Base-by-base conservation (phyloP, 2,329 filamentous ascomycete genomes). In the Microdochium paspali region DNA sequence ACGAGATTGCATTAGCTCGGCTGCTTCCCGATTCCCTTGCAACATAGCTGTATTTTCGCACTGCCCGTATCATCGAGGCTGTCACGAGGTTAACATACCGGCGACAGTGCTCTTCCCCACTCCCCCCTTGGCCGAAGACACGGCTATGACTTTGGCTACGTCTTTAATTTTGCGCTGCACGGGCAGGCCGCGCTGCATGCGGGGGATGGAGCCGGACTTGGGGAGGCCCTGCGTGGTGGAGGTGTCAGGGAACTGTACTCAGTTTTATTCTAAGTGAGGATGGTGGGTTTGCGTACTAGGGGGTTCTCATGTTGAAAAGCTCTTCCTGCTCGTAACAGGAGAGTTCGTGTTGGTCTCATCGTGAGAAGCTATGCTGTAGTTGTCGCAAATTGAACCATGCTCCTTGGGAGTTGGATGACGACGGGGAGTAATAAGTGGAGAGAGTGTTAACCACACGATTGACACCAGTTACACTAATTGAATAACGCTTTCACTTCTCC, bases 51-150 rank as follows among this genome's bases (percentile, higher is more conserved):
- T n/a, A n/a, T n/a, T n/a, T n/a, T n/a, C n/a, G n/a, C n/a, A n/a
- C n/a, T n/a, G n/a, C n/a, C n/a, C n/a, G 39, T 50, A 1, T 10
- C 15, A 20, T 25, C n/a, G 24, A 23, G 25, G 20, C 12, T 26
- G 43, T n/a, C 24, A 10, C 10, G 35, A 47, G 32, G 15, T 47
- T 10, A 30, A 64, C 67, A 46, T 59, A 87, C 87, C 85, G 50
- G 91, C 84, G 42, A 97, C 82, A 7, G 93, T 98, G 56, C 89
- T 95, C 64, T 98, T 98, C 1, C 93, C 93, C 1, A 98, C 93
- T n/a, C 93, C 93, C 2, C 93, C 93, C 62, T 98, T 98, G 13
- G 93, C 93, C 1, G 90, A 97, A 3, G 90, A 95, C 13, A 98
- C 88, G n/a, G 90, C 90, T 50, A 98, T 80, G n/a, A 96, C 82